Percentiles rank a stretch among this genome's conserved stretches.
These are phyloP conservation scores for Verticillium longisporum DNA, from an alignment of 2,329 filamentous ascomycete genomes.

Conservation along the genomic window DNA sequence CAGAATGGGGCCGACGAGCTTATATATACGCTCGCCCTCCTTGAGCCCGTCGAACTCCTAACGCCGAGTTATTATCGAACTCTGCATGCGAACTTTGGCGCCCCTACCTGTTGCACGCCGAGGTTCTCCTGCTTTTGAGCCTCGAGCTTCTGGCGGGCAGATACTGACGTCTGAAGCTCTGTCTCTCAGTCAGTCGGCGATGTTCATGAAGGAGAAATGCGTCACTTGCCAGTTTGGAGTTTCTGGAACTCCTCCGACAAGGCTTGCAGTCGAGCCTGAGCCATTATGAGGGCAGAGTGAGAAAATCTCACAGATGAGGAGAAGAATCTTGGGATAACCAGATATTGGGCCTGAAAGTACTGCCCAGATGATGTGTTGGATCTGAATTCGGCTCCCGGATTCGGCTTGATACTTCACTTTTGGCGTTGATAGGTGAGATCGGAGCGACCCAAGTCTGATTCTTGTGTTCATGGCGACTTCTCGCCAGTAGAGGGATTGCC, in stretches of 20 bases:
- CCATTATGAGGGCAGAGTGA: conserved; percentile 39
- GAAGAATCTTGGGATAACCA: neutral
- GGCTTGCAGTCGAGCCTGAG: conserved; percentile 71
- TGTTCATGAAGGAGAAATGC: neutral
- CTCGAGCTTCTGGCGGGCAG: conserved; percentile 83
- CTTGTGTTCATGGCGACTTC: neutral
- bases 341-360: neutral
- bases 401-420: neutral
- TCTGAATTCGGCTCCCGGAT: neutral
- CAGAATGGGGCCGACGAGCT: conserved; percentile 85
- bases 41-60: conserved; percentile 77
- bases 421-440: neutral
- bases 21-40: conserved; percentile 88
- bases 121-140: conserved; percentile 91
- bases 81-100: neutral
- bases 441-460: neutral
- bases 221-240: conserved; percentile 66
- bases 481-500: neutral
- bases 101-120: conserved; percentile 68
- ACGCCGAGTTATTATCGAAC: neutral
- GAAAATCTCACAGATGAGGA: neutral
- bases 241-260: conserved; percentile 85
- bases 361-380: neutral
- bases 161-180: conserved; percentile 75
- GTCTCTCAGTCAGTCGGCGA: neutral